phyloP scores from a whole-genome alignment of 805 yeast genomes.

The Myxozyma mucilagina region DNA sequence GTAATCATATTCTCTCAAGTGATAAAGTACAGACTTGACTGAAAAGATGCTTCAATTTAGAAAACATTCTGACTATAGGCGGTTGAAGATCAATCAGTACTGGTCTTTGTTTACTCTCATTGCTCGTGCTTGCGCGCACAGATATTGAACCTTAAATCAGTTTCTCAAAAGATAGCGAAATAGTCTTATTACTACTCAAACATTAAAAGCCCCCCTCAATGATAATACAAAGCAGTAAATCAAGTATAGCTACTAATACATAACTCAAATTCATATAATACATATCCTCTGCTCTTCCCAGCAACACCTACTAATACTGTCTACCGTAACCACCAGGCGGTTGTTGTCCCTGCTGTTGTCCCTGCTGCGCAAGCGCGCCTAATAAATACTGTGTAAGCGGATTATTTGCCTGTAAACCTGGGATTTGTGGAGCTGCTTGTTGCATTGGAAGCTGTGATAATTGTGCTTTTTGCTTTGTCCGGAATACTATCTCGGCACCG shows the following conservation, averaged over 20 bases:
- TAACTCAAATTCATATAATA: neutral
- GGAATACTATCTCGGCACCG: constrained; percentile 58
- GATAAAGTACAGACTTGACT: no score
- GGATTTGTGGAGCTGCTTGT: neutral
- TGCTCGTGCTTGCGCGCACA: no score
- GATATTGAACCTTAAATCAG: no score
- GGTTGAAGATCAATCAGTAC: no score
- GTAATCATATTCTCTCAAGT: no score
- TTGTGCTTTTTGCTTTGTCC: constrained; percentile 31
- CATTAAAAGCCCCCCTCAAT: neutral
- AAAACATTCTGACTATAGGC: no score
- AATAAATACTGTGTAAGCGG: constrained; percentile 67
- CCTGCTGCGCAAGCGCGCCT: constrained; percentile 36
- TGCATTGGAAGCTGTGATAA: no score
- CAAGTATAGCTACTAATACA: neutral
- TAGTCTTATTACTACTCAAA: no score
- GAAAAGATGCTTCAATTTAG: no score
- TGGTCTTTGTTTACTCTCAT: no score
- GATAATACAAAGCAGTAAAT: neutral
- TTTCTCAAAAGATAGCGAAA: no score
- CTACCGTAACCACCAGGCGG: neutral
- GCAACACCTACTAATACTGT: constrained; percentile 1
- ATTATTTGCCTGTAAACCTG: constrained; percentile 43
- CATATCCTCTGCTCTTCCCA: neutral
- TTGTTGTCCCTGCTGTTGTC: constrained; percentile 20